phyloP scores from a whole-genome alignment of 208 protist genomes.

The Giardia muris region DNA sequence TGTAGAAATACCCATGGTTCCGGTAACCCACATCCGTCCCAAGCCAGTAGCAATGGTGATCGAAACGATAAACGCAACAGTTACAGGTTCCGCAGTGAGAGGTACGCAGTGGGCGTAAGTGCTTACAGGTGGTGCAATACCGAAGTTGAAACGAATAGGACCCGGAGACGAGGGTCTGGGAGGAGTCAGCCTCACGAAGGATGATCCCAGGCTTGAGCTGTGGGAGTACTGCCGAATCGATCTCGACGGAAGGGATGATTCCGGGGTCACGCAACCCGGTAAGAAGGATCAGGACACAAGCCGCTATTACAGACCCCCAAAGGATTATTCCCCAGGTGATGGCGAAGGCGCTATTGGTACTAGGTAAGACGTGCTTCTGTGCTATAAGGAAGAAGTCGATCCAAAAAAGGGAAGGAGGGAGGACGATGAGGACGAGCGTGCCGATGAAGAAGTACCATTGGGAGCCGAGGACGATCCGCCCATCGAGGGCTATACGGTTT shows the following conservation, averaged over 20 bases:
- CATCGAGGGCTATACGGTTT: background rate
- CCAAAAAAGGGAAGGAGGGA: background rate
- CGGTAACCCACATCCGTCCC: background rate
- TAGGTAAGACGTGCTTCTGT: too few relatives aligned
- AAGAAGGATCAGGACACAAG: background rate
- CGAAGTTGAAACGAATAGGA: background rate
- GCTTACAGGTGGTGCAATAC: background rate
- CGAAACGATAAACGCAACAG: background rate
- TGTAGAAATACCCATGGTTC: conserved; percentile 5
- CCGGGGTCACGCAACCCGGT: background rate
- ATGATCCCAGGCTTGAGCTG: background rate
- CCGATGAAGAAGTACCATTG: background rate
- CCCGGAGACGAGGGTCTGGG: background rate
- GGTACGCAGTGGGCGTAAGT: background rate
- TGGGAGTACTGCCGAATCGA: background rate
- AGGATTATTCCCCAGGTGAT: background rate
- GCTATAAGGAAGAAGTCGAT: background rate
- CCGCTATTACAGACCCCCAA: background rate
- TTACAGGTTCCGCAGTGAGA: background rate
- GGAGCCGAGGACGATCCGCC: background rate
- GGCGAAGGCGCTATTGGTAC: background rate
- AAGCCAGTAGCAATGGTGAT: conserved; percentile 5
- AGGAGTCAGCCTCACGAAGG: background rate
- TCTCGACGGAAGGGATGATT: background rate
- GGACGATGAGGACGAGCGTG: background rate